Evolutionary conservation across 345 rosid genomes (phyloP), one percentile per base, ranked within the genome.

Genomic region (Passiflora organensis): DNA sequence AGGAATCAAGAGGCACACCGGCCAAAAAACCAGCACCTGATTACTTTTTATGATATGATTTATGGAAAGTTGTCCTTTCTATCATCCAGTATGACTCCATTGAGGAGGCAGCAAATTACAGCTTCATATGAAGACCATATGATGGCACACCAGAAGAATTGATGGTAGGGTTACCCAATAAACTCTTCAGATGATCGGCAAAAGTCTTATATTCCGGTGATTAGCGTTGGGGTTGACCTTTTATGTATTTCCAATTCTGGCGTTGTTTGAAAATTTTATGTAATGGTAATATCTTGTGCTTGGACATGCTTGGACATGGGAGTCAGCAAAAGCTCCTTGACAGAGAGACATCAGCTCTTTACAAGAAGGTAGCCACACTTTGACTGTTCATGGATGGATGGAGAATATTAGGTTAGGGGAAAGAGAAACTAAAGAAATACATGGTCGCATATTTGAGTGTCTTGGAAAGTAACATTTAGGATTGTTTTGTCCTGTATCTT

Each of bases 1-100:
- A 93, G 96, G 97, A 93, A 57, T 83, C 95, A 16, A 83, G 99
- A 76, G 96, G 91, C 19, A 58, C 96, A 25, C 99, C 91, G 2
- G 78, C 91, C 20, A 93, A 73, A 69, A 93, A 83, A 59, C 91
- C 97, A 1, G 89, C 95, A 21, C 97, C 99, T 16, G 99, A 93
- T 76, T 93, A 93, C 78, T 93, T 93, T 74, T 77, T 93, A 28
- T 93, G 77, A 83, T 48, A 19, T 19, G 11, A 6, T 43, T 25
- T 34, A 42, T 12, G 3, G 9, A 17, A 55, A 45, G 64, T 51
- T 60, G 18, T 12, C 23, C 52, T 51, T 58, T 46, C 56, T 19
- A 24, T 58, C 42, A 28, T 44, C 37, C 25, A n/a, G 39, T 48
- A 17, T 58, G 20, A 41, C 1, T 49, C 21, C 37, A 36, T 59